Evolutionary conservation across 805 yeast genomes (phyloP), one percentile per base, ranked within the genome.

Genomic region (Ogataea parapolymorpha): DNA sequence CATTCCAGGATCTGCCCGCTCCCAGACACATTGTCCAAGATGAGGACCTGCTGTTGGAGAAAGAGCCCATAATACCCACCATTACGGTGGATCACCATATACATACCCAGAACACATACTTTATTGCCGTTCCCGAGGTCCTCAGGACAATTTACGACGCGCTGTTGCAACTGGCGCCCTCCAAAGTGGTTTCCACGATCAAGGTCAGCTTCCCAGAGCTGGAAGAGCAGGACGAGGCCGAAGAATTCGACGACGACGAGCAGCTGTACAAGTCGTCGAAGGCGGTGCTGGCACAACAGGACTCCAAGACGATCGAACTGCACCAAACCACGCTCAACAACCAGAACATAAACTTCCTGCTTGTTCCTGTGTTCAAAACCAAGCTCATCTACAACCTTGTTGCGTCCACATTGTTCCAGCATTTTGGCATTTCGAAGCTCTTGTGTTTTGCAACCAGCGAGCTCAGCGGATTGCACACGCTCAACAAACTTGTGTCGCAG

Each of bases 21-120:
- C 77, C 80, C 6, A 67, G 79, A 45, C 77, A 75, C 51, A 55
- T 66, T 9, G 45, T 76, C 16, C 70, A 68, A 32, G 72, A 70
- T 32, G 59, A 55, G 15, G 48, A 50, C 24, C 51, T 56, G 4
- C 34, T 46, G 5, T 11, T 22, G 5, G 56, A 49, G 32, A 33
- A 32, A n/a, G 44, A 46, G 10, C 41, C 53, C 8, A n/a, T 30
- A 7, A 42, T 63, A 9, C 72, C 74, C 13, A 40, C 41, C 1
- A 46, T 68, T 2, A 23, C 48, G 1, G 48, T 69, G 8, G 48
- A 53, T 14, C 49, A 48, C 26, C 50, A 39, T 22, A 17, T 38
- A 3, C 30, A 43, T 15, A 44, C 50, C 2, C 42, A 40, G 4
- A 31, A 53, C 12, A 58, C 58, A 20, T 53, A 54, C 27, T 37